Percentiles rank a stretch among this genome's conserved stretches.
Evolutionary conservation across 2,329 filamentous ascomycete species (phyloP).

Genomic region (Didymella glomerata): DNA sequence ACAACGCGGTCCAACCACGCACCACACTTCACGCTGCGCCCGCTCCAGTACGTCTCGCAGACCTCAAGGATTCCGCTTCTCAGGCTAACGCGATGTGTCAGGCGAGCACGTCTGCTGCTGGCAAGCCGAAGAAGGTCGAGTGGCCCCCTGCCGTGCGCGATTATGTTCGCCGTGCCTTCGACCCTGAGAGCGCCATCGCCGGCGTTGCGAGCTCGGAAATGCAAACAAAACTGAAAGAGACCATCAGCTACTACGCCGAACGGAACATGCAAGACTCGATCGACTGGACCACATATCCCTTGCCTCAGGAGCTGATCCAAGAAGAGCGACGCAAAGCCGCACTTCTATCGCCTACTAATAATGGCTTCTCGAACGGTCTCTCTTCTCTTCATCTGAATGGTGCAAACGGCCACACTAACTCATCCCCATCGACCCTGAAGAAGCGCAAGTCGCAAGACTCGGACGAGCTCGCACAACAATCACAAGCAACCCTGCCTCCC

Average conservation of each 20-base stretch:
- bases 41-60: conserved; percentile 31
- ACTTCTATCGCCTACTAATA: conserved; percentile 28
- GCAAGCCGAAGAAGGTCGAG: conserved; percentile 67
- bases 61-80: not conserved
- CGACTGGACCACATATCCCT: conserved; percentile 83
- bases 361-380: conserved; percentile 43
- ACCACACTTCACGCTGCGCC: conserved; percentile 44
- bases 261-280: conserved; percentile 73
- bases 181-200: conserved; percentile 67
- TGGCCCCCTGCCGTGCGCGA: conserved; percentile 84
- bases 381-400: conserved; percentile 28
- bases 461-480: conserved; percentile 61
- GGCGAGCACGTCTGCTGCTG: conserved; percentile 36
- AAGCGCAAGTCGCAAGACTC: conserved; percentile 82
- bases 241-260: conserved; percentile 84
- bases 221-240: conserved; percentile 82
- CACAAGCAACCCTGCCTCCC: conserved; percentile 64
- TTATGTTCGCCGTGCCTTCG: conserved; percentile 91
- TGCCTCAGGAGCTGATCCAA: conserved; percentile 85
- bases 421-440: conserved; percentile 65
- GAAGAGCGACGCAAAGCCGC: conserved; percentile 61
- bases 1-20: conserved; percentile 57
- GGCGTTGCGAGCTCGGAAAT: conserved; percentile 69
- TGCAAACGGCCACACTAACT: conserved; percentile 41
- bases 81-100: conserved; percentile 30